Percentiles rank a stretch among this genome's conserved stretches.
Evolutionary conservation across 148 eudicot genomes (phyloP).

Genomic region (Rhododendron ferrugineum): DNA sequence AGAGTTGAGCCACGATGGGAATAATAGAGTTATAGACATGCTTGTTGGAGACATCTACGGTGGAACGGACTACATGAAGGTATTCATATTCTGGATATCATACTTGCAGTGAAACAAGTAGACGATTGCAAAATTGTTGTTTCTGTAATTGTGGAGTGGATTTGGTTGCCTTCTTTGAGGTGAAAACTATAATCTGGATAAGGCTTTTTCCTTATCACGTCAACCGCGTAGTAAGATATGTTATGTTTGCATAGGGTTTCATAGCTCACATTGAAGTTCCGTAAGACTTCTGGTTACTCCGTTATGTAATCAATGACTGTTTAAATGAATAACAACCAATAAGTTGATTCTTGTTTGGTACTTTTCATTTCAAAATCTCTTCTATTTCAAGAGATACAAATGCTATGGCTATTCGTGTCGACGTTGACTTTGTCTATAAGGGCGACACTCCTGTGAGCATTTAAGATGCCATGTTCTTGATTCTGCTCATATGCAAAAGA

Average conservation of each 20-base stretch:
- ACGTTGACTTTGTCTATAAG: neutral
- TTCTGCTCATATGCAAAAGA: neutral
- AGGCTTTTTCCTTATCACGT: neutral
- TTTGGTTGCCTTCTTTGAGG: neutral
- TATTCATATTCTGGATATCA: constrained; percentile 10
- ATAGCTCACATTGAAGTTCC: neutral
- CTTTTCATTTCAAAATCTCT: neutral
- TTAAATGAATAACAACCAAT: neutral
- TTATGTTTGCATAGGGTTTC: neutral
- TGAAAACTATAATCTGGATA: neutral
- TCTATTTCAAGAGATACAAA: neutral
- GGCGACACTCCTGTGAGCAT: neutral
- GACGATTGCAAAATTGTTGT: neutral
- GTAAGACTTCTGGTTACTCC: neutral
- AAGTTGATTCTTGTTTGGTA: neutral
- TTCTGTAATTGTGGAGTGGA: neutral
- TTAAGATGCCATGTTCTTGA: neutral
- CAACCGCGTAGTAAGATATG: neutral
- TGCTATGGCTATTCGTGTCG: neutral
- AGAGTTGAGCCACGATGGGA: constrained; percentile 90
- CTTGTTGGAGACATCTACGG: constrained; percentile 98
- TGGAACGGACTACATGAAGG: constrained; percentile 91
- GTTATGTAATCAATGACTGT: neutral
- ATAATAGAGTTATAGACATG: constrained; percentile 88
- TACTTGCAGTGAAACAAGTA: constrained; percentile 8